phyloP scores from a whole-genome alignment of 805 yeast species.

The Lipomyces lipofer region DNA sequence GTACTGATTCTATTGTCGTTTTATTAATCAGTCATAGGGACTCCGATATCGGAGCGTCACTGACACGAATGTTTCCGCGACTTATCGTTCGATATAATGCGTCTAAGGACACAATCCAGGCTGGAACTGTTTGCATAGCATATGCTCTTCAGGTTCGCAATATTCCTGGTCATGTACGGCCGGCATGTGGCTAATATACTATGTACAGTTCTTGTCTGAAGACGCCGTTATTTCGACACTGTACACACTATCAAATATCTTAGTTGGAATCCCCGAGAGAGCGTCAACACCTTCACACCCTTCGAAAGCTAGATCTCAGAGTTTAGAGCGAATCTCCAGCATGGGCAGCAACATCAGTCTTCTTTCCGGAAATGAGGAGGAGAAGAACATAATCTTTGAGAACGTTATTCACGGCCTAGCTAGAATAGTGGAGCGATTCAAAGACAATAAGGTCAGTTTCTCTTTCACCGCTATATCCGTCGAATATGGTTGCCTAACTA shows the following conservation, averaged over 20 bases:
- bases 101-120: slow-evolving; percentile 48
- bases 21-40: slow-evolving; percentile 28
- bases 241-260: slow-evolving; percentile 75
- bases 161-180: no score
- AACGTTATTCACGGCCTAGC: slow-evolving; percentile 71
- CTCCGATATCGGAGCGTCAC: slow-evolving; percentile 36
- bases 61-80: slow-evolving; percentile 45
- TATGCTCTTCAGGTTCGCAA: slow-evolving; percentile 62
- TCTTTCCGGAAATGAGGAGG: slow-evolving; percentile 20
- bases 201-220: slow-evolving; percentile 51
- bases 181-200: no score
- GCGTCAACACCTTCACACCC: not conserved
- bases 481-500: slow-evolving; percentile 41
- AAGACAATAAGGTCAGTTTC: slow-evolving; percentile 46
- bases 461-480: not conserved
- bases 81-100: slow-evolving; percentile 53
- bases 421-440: slow-evolving; percentile 63
- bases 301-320: not conserved
- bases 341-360: slow-evolving; percentile 23
- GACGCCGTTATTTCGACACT: slow-evolving; percentile 82
- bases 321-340: slow-evolving; percentile 17
- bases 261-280: slow-evolving; percentile 43
- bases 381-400: slow-evolving; percentile 45
- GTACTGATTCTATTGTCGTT: not conserved
- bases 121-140: slow-evolving; percentile 61